Evolutionary conservation across 164 flowering plant species (phyloP), one percentile per base, ranked within the genome.

Genomic region (Dillenia suffruticosa): DNA sequence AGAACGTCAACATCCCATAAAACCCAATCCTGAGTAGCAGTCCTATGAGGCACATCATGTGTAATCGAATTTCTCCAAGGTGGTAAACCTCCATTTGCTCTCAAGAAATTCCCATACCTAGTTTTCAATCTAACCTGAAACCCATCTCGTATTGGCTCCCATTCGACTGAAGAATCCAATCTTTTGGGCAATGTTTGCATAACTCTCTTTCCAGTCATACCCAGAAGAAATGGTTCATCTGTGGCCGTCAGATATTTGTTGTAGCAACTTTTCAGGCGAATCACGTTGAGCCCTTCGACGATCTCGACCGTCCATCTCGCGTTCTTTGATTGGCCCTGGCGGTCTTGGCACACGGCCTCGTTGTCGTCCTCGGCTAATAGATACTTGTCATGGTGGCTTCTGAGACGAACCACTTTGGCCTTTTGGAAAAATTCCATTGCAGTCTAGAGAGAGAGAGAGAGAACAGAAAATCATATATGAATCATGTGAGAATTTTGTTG

Each of bases 21-120:
- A 10, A 81, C 63, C 89, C 89, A 82, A 50, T 74, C 81, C 56
- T 75, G 74, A 1, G 79, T 73, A 1, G 70, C 16, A 0, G 79
- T 76, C 47, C 82, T 53, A 54, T 77, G 82, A 19, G 87, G 89
- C 3, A 77, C 70, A 45, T 84, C 89, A 49, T 84, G 89, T 0
- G 87, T 84, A 12, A 84, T 50, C 1, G 83, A 74, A 61, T 84
- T 84, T 32, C 89, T 66, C 83, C 86, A 78, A 0, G 89, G 89
- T 5, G 87, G 89, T 12, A 81, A 9, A 3, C 89, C 87, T 0
- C 84, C 85, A 51, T 84, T 84, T 0, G 81, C 87, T 0, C 87
- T 67, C 51, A 84, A 56, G 61, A 32, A 84, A 15, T 80, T 72
- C 8, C 87, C 84, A 53, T 72, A 73, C 1, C 77, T 68, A 0